Base-by-base conservation (phyloP, 371 early-diverging fungal species). In the Smittium mucronatum region DNA sequence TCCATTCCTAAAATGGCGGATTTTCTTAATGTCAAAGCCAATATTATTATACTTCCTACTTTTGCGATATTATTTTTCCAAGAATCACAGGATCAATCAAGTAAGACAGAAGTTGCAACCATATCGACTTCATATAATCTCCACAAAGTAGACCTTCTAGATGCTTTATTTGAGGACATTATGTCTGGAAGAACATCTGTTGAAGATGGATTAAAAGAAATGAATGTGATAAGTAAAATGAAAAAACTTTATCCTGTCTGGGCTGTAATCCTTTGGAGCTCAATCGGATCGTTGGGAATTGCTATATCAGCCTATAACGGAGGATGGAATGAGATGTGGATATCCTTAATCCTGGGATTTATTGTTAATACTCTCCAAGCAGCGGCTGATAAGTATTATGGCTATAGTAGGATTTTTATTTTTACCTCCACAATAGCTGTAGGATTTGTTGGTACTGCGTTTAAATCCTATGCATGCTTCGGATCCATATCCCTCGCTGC, bases 101-200 rank as follows among this genome's bases (percentile, higher is more conserved):
- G 87, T 30, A 90, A 89, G 69, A 91, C 90, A 0, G 88, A 89
- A 67, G 83, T 90, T 36, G 76, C 90, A 36, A 82, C 84, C 0
- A 82, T 82, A 58, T 69, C 77, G 0, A 72, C 72, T 34, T 80
- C 81, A 21, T 87, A 86, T 76, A 86, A 90, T 64, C 86, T 90
- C 88, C 80, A 87, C 70, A 84, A 86, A 63, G 71, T 85, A 34
- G 86, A 84, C 61, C 79, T 78, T 61, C 77, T 85, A 11, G 84
- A 83, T 47, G 84, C 83, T 59, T 77, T 89, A 29, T 83, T 84
- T 61, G 82, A 87, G 0, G 59, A 78, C 29, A 76, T 87, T 5
- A 80, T 84, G 0, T 67, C 83, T 26, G 82, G 82, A 26, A 81
- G 84, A 29, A 67, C 71, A 36, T 71, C 70, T 25, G 70, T 80